A percentile compares a stretch with the other conserved stretches of the same genome.
phyloP scores from a whole-genome alignment of 208 protist genomes.

The Tritrichomonas musculus region DNA sequence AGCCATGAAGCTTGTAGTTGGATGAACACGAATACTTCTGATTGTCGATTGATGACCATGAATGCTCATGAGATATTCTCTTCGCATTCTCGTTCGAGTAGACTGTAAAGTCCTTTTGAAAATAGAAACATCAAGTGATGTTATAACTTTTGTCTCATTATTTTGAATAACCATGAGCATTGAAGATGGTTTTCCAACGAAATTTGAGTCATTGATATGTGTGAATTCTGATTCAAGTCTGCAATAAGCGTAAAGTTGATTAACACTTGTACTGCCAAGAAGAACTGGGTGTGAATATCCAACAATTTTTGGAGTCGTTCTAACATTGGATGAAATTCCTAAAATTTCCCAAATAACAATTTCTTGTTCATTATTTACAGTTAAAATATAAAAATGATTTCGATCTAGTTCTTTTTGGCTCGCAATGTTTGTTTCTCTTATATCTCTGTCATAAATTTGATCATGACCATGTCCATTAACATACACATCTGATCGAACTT shows the following conservation, averaged over 20 bases:
- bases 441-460: not conserved
- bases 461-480: not conserved
- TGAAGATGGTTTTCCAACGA: not conserved
- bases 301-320: not conserved
- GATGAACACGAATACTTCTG: not conserved
- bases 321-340: not conserved
- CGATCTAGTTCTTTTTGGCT: not conserved
- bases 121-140: not conserved
- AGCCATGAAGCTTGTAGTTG: not conserved
- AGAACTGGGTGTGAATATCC: not conserved
- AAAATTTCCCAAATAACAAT: not conserved
- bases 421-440: not conserved
- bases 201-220: not conserved
- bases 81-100: too few relatives aligned
- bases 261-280: too few relatives aligned
- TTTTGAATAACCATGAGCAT: not conserved
- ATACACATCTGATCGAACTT: not conserved
- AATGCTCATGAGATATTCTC: not conserved
- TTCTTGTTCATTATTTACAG: not conserved
- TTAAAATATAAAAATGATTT: not conserved
- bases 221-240: not conserved
- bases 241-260: not conserved
- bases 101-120: too few relatives aligned
- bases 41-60: not conserved
- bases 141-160: not conserved